Conservation (phyloP, 2,329 filamentous ascomycete species). For the Intubia oerlemansii region DNA sequence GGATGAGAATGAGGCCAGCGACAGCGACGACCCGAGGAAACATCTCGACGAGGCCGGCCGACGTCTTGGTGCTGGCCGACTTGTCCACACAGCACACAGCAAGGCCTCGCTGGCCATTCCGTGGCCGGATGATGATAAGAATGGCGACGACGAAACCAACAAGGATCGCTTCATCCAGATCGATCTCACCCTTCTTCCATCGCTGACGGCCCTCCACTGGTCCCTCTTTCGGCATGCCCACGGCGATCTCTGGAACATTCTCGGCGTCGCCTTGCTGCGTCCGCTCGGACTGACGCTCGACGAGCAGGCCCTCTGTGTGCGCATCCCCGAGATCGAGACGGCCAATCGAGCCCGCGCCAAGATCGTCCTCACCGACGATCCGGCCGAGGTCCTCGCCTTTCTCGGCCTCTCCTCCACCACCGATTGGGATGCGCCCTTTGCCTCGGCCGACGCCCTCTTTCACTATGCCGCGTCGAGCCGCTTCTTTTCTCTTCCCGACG, state of each 20-base stretch:
- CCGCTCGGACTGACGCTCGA: constrained; percentile 44
- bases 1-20: background rate
- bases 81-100: too few species aligned
- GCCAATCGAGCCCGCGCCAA: constrained; percentile 32
- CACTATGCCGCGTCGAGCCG: constrained; percentile 35
- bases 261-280: constrained; percentile 43
- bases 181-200: constrained; percentile 37
- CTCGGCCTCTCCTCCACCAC: constrained; percentile 29
- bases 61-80: too few species aligned
- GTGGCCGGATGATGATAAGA: constrained; percentile 35
- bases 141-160: constrained; percentile 4
- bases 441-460: constrained; percentile 32
- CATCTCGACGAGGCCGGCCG: too few species aligned
- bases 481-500: constrained; percentile 28
- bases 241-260: constrained; percentile 45
- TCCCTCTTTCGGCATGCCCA: constrained; percentile 46
- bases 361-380: constrained; percentile 37
- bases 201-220: constrained; percentile 30
- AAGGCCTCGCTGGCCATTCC: too few species aligned
- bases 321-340: constrained; percentile 45
- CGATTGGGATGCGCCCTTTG: constrained; percentile 34
- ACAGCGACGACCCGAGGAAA: constrained; percentile 2
- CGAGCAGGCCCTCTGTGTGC: constrained; percentile 39
- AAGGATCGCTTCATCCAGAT: constrained; percentile 34
- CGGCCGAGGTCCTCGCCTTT: constrained; percentile 34